Percentiles rank a stretch among this genome's conserved stretches.
phyloP scores from a whole-genome alignment of 164 flowering plant genomes.

The Litsea cubeba region DNA sequence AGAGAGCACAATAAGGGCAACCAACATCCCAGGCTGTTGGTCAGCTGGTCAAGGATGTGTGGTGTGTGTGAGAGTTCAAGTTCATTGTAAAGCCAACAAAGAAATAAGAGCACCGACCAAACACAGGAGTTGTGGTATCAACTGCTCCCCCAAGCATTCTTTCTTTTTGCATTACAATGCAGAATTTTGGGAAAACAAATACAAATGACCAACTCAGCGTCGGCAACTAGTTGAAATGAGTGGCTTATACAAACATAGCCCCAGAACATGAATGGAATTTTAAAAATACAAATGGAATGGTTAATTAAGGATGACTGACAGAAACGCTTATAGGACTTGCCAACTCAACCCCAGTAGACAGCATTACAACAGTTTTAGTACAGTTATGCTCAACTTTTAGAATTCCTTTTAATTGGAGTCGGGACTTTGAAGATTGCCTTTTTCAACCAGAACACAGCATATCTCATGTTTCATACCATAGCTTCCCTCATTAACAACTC shows the following conservation, averaged over 20 bases:
- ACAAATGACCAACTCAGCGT: no score
- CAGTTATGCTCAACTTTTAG: not conserved
- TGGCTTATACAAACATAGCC: not conserved
- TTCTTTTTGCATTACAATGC: no score
- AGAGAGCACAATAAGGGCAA: no score
- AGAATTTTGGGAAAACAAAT: no score
- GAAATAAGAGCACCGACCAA: no score
- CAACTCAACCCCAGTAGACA: not conserved
- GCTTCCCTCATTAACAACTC: constrained; percentile 19
- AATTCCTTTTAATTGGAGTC: not conserved
- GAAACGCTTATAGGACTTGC: not conserved
- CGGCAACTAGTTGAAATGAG: not conserved
- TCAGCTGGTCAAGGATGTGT: no score
- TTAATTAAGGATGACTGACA: no score
- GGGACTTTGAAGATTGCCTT: not conserved
- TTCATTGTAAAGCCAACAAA: no score
- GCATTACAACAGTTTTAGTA: not conserved
- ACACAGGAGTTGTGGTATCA: no score
- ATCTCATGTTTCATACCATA: constrained; percentile 4
- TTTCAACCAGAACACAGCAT: not conserved
- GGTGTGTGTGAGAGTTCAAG: no score
- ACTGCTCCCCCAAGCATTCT: no score
- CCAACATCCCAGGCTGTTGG: no score
- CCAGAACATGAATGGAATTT: not conserved
- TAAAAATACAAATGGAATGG: not conserved